Evolutionary conservation across 768 basidiomycete genomes (phyloP).

Genomic region (Sporobolomyces phaffii): DNA sequence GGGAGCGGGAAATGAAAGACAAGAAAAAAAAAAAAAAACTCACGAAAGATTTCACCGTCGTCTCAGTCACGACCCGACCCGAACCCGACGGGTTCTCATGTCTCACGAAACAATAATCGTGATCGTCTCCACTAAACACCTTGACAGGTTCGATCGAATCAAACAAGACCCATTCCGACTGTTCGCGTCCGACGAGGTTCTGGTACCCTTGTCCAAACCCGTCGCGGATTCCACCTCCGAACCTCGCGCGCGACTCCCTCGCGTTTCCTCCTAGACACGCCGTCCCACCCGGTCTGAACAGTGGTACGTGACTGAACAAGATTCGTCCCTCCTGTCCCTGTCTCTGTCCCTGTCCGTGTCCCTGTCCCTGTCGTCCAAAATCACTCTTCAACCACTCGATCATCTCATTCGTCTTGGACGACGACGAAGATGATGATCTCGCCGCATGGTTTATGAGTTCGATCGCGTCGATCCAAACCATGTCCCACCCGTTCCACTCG

Average conservation of each 20-base stretch:
- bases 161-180: slow-evolving; percentile 63
- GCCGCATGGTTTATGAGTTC: slow-evolving; percentile 64
- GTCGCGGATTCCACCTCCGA: slow-evolving; percentile 54
- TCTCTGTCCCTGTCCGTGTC: slow-evolving; percentile 46
- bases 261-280: slow-evolving; percentile 75
- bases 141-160: slow-evolving; percentile 59
- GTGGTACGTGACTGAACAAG: slow-evolving; percentile 82
- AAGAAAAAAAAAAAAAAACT: not conserved
- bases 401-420: too few species aligned
- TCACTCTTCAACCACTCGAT: too few species aligned
- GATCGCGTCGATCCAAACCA: slow-evolving; percentile 68
- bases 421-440: too few species aligned
- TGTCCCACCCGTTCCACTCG: slow-evolving; percentile 62
- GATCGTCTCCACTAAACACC: slow-evolving; percentile 78
- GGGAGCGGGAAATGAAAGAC: not conserved
- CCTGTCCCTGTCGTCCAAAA: too few species aligned
- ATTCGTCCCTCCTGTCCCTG: slow-evolving; percentile 44
- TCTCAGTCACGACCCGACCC: slow-evolving; percentile 51
- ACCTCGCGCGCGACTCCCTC: slow-evolving; percentile 49
- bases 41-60: slow-evolving; percentile 74
- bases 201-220: slow-evolving; percentile 56
- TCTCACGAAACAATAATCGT: slow-evolving; percentile 81
- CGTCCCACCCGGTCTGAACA: slow-evolving; percentile 63
- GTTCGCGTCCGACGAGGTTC: slow-evolving; percentile 66
- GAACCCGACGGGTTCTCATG: slow-evolving; percentile 48